These are phyloP conservation scores for Saccharomycopsis fermentans DNA, from an alignment of 805 yeast genomes.

Conservation along the genomic window DNA sequence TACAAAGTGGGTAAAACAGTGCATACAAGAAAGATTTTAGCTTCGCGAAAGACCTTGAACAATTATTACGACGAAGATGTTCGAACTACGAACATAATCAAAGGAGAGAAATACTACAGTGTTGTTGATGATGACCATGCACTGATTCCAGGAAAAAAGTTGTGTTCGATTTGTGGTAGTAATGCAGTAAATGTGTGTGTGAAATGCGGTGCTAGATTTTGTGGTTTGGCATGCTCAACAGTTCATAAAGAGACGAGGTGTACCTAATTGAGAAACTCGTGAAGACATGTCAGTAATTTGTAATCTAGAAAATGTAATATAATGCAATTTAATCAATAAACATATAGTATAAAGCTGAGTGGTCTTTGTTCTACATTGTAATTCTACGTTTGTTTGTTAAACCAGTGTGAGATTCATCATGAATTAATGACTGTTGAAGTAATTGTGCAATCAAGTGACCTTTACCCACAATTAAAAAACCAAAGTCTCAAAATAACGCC, in stretches of 20 bases:
- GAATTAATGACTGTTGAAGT: no score
- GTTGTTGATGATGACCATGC: conserved; percentile 3
- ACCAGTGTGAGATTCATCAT: no score
- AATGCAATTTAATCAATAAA: no score
- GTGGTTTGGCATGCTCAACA: conserved; percentile 14
- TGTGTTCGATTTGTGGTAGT: conserved; percentile 18
- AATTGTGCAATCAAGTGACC: no score
- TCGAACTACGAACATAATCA: conserved; percentile 39
- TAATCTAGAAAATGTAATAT: not conserved
- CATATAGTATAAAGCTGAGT: no score
- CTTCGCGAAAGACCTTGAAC: conserved; percentile 38
- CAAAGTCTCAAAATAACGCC: no score
- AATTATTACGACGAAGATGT: conserved; percentile 45
- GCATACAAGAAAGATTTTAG: conserved; percentile 14
- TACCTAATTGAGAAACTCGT: not conserved
- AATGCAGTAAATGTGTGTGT: conserved; percentile 17
- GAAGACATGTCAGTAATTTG: not conserved
- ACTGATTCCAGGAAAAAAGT: conserved; percentile 16
- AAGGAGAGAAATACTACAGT: conserved; percentile 7
- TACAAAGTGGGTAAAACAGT: conserved; percentile 15
- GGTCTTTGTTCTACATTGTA: not conserved
- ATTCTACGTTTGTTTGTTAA: not conserved
- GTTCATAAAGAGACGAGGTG: conserved; percentile 18
- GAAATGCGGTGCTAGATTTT: conserved; percentile 14
- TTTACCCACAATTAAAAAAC: no score